phyloP scores from a whole-genome alignment of 305 asterid species.

The Ilex paraguariensis region DNA sequence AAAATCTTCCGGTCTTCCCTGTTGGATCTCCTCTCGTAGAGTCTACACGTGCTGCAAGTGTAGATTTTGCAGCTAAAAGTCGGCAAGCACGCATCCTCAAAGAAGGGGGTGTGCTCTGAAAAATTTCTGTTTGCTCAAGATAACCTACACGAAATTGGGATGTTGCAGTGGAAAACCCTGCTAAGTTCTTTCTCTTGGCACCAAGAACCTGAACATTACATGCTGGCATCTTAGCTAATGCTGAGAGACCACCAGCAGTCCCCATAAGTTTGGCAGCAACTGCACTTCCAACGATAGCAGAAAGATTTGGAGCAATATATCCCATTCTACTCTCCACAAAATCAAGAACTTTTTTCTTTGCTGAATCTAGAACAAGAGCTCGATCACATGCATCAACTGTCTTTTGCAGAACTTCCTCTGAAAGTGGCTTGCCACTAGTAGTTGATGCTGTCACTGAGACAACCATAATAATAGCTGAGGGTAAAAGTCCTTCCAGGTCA shows the following conservation, averaged over 20 bases:
- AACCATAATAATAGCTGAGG: slow-evolving; percentile 94
- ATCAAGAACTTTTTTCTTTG: slow-evolving; percentile 86
- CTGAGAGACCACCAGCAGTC: slow-evolving; percentile 88
- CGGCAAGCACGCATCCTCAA: slow-evolving; percentile 89
- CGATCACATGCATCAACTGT: slow-evolving; percentile 88
- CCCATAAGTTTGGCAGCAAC: slow-evolving; percentile 99
- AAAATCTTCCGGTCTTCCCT: slow-evolving; percentile 72
- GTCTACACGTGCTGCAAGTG: slow-evolving; percentile 97
- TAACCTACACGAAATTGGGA: slow-evolving; percentile 86
- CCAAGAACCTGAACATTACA: slow-evolving; percentile 97
- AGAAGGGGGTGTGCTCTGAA: slow-evolving; percentile 84
- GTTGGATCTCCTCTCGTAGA: slow-evolving; percentile 76
- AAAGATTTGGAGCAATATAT: slow-evolving; percentile 89
- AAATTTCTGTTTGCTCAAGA: slow-evolving; percentile 79
- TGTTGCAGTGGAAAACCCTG: slow-evolving; percentile 91
- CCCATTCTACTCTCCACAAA: slow-evolving; percentile 98
- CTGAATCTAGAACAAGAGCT: slow-evolving; percentile 72
- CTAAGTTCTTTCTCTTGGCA: slow-evolving; percentile 81
- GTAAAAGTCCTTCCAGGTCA: slow-evolving; percentile 92
- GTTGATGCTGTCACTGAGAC: slow-evolving; percentile 96
- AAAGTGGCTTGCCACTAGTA: slow-evolving; percentile 97
- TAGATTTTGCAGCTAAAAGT: slow-evolving; percentile 85
- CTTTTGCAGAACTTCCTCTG: slow-evolving; percentile 78
- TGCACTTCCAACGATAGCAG: slow-evolving; percentile 93
- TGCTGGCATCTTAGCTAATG: slow-evolving; percentile 96